Evolutionary conservation across 345 rosid genomes (phyloP).

Genomic region (Eucalyptus leucophloia): DNA sequence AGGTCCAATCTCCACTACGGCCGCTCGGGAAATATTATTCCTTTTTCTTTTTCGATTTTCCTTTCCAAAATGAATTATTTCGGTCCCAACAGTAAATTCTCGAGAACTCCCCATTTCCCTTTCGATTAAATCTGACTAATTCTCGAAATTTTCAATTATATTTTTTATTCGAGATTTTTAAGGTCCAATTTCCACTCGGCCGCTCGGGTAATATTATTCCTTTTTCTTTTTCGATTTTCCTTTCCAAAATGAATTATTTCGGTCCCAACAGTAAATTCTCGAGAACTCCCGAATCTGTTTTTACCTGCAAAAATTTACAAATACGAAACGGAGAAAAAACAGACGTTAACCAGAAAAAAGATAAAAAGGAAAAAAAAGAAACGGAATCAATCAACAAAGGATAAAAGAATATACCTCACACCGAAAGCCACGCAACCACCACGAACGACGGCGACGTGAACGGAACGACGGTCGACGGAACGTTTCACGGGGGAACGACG

Average conservation of each 20-base stretch:
- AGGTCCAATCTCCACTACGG: background rate
- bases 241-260: background rate
- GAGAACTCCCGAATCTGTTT: background rate
- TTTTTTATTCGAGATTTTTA: background rate
- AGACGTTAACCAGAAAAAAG: background rate
- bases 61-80: background rate
- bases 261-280: background rate
- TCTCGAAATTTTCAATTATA: background rate
- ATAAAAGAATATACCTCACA: background rate
- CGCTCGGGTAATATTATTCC: background rate
- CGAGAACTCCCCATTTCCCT: background rate
- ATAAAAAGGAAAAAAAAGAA: background rate
- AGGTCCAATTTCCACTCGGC: background rate
- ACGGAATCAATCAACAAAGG: background rate
- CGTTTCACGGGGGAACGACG: background rate
- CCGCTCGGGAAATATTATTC: background rate
- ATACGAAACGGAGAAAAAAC: background rate
- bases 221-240: background rate
- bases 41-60: background rate
- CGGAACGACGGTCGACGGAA: background rate
- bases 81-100: background rate
- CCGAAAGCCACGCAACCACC: background rate
- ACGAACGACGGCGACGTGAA: background rate
- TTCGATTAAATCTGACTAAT: background rate
- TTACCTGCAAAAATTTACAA: background rate